A percentile compares a stretch with the other conserved stretches of the same genome.
Evolutionary conservation across 257 asterid species (phyloP).

Genomic region (Nicotiana tabacum): DNA sequence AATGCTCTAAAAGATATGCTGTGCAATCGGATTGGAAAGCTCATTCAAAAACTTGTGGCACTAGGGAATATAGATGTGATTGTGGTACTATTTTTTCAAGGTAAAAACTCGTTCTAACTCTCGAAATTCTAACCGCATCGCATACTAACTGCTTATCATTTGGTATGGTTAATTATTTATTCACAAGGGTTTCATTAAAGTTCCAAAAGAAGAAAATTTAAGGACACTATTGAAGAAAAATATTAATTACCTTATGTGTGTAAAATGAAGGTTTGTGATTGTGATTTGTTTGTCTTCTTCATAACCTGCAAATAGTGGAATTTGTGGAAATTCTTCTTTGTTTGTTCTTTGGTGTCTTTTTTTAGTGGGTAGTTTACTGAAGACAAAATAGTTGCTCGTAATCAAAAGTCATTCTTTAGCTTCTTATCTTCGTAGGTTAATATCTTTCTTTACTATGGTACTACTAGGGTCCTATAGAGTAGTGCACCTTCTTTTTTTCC

Average conservation of each 20-base stretch:
- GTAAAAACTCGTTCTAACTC: slow-evolving; percentile 8
- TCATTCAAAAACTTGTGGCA: slow-evolving; percentile 90
- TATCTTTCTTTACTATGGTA: background rate
- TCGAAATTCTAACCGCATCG: too few species aligned
- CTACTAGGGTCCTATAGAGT: background rate
- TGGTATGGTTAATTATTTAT: background rate
- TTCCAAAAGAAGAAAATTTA: background rate
- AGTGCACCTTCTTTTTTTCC: background rate
- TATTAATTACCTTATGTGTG: background rate
- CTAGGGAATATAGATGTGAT: slow-evolving; percentile 84
- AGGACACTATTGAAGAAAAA: background rate
- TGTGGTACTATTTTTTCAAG: slow-evolving; percentile 89
- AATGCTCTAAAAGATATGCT: slow-evolving; percentile 79
- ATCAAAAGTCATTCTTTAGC: slow-evolving; percentile 5
- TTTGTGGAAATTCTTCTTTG: background rate
- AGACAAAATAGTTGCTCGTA: slow-evolving; percentile 4
- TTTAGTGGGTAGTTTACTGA: background rate
- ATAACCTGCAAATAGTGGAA: background rate
- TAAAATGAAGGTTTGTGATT: background rate
- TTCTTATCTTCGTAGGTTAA: background rate
- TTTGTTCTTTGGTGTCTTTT: background rate
- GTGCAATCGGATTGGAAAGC: slow-evolving; percentile 96
- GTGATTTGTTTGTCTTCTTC: slow-evolving; percentile 16
- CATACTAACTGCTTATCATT: too few species aligned
- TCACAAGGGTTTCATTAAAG: background rate